phyloP scores from a whole-genome alignment of 441 rosid genomes.

The Capsella rubella region DNA sequence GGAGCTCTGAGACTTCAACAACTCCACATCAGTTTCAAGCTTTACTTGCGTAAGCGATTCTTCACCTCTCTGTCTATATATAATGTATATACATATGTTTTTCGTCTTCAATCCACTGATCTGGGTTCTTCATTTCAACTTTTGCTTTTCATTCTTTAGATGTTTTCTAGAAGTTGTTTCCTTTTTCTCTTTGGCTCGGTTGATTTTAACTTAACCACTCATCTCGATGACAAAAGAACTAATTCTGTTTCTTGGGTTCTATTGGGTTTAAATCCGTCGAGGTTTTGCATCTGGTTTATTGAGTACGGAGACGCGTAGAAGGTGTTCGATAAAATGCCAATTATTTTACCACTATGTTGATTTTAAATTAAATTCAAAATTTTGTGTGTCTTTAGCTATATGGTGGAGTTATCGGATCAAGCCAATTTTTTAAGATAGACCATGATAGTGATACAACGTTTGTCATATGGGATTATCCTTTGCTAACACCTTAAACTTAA shows the following conservation, averaged over 20 bases:
- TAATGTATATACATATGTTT: background rate
- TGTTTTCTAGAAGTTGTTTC: background rate
- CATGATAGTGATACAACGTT: background rate
- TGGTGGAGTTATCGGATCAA: background rate
- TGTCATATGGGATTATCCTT: background rate
- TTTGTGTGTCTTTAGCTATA: background rate
- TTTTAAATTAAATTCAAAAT: background rate
- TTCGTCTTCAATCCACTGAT: constrained; percentile 6
- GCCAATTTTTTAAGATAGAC: background rate
- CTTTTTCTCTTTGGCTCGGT: background rate
- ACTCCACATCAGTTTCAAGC: constrained; percentile 9
- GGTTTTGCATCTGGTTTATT: background rate
- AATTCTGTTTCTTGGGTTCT: constrained; percentile 14
- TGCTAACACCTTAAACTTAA: background rate
- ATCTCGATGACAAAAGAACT: background rate
- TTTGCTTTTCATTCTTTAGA: background rate
- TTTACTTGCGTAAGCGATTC: constrained; percentile 29
- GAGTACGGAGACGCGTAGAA: background rate
- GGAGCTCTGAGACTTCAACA: constrained; percentile 18
- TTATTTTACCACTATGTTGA: background rate
- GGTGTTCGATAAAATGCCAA: constrained; percentile 45
- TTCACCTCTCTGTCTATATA: constrained; percentile 12
- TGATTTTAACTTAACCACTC: background rate
- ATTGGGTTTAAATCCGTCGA: background rate
- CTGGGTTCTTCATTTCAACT: background rate